Evolutionary conservation across 345 rosid genomes (phyloP).

Genomic region (Syzygium aromaticum): DNA sequence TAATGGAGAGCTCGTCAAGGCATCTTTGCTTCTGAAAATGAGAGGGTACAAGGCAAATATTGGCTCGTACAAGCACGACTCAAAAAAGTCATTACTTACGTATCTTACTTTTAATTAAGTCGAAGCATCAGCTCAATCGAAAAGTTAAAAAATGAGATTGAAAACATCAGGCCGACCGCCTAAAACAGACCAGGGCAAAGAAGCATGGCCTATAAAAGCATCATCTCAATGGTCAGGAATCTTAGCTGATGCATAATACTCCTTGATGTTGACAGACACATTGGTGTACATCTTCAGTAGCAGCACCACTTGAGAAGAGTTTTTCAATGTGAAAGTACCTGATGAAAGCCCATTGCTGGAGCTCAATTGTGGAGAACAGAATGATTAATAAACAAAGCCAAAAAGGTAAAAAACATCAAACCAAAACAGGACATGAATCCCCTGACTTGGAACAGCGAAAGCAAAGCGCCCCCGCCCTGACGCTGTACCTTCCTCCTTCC

Average conservation of each 20-base stretch:
- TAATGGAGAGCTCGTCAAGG: background rate
- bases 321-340: background rate
- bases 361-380: background rate
- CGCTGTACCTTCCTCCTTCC: background rate
- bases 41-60: background rate
- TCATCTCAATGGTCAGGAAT: background rate
- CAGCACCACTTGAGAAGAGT: background rate
- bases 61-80: background rate
- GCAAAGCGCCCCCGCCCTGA: background rate
- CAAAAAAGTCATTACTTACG: too few relatives aligned
- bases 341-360: background rate
- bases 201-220: background rate
- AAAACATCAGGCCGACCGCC: fast-evolving
- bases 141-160: background rate
- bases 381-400: background rate
- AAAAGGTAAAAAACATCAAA: background rate
- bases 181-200: background rate
- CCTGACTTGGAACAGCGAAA: background rate
- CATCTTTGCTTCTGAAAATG: background rate
- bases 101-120: background rate
- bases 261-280: background rate
- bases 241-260: background rate
- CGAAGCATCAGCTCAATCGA: background rate
- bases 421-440: background rate
- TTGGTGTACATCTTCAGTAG: background rate